Percentiles rank a stretch among this genome's conserved stretches.
phyloP scores from a whole-genome alignment of 2,329 filamentous ascomycete genomes.

The Onygenales sp. region DNA sequence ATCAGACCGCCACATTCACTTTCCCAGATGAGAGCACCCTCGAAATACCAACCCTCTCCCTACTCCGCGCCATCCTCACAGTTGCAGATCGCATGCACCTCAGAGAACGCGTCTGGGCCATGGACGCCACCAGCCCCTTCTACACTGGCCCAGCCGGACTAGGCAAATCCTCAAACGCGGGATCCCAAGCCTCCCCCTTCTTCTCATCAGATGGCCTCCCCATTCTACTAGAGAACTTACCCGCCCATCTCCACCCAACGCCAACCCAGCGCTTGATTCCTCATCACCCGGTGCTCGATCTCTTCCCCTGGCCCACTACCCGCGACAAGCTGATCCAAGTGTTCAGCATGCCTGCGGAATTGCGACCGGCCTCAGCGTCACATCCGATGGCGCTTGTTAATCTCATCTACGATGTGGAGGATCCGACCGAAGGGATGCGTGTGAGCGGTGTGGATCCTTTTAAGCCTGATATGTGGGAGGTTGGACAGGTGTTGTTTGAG shows the following conservation, averaged over 20 bases:
- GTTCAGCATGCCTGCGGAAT: conserved; percentile 39
- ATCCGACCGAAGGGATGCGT: conserved; percentile 42
- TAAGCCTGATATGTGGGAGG: conserved; percentile 44
- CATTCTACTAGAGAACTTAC: conserved; percentile 27
- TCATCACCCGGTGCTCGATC: conserved; percentile 50
- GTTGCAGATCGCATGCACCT: conserved; percentile 41
- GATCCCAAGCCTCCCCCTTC: neutral
- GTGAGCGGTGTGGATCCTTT: conserved; percentile 44
- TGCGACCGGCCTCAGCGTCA: conserved; percentile 40
- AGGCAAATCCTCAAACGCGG: neutral
- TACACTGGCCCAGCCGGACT: conserved; percentile 11
- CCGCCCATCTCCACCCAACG: conserved; percentile 43
- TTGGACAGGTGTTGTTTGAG: conserved; percentile 49
- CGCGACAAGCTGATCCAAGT: conserved; percentile 46
- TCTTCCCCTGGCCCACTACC: conserved; percentile 49
- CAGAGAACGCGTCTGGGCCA: conserved; percentile 35
- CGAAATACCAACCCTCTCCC: conserved; percentile 39
- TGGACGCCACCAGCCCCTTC: conserved; percentile 42
- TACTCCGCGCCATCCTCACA: conserved; percentile 39
- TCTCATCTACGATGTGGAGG: conserved; percentile 50
- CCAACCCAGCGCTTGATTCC: conserved; percentile 39
- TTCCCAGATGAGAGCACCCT: conserved; percentile 42
- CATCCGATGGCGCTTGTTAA: conserved; percentile 41
- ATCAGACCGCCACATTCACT: conserved; percentile 18
- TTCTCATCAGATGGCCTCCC: conserved; percentile 6